Percentiles rank a stretch among this genome's conserved stretches.
Conservation (phyloP, 116 monocot species). For the Trichopus zeylanicus region DNA sequence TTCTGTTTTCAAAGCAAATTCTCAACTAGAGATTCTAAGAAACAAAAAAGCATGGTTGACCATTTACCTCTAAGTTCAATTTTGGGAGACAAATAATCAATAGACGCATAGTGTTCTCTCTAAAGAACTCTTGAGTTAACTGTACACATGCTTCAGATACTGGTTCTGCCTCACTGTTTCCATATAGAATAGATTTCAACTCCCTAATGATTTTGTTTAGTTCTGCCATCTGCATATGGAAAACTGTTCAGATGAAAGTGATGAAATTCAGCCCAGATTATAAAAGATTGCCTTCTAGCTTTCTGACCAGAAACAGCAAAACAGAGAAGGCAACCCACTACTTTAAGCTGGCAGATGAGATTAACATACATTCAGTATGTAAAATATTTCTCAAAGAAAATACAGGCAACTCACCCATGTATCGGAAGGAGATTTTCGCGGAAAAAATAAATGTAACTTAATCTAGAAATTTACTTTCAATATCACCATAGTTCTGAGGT, state of each 20-base stretch:
- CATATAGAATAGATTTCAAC: conserved; percentile 82
- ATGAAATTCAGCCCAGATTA: not conserved
- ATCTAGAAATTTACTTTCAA: too few relatives aligned
- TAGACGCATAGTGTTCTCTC: conserved; percentile 71
- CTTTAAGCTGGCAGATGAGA: too few relatives aligned
- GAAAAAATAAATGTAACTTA: too few relatives aligned
- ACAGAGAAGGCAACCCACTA: too few relatives aligned
- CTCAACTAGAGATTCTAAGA: not conserved
- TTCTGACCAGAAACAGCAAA: too few relatives aligned
- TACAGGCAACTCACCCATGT: too few relatives aligned
- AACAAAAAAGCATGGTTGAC: not conserved
- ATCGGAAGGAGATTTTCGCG: too few relatives aligned
- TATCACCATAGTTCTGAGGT: too few relatives aligned
- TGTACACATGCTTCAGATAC: conserved; percentile 80
- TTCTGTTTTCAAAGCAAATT: too few relatives aligned
- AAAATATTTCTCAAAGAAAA: too few relatives aligned
- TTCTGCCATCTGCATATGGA: conserved; percentile 64
- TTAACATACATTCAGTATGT: too few relatives aligned
- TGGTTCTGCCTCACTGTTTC: conserved; percentile 81
- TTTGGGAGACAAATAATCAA: conserved; percentile 78
- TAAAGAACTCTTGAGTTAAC: conserved; percentile 89
- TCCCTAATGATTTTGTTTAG: conserved; percentile 76
- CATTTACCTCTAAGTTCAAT: conserved; percentile 78
- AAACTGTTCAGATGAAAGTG: not conserved
- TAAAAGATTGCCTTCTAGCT: too few relatives aligned